Evolutionary conservation across 1,139 yeast genomes (phyloP), one percentile per base, ranked within the genome.

Genomic region (Schwanniomyces etchellsii): DNA sequence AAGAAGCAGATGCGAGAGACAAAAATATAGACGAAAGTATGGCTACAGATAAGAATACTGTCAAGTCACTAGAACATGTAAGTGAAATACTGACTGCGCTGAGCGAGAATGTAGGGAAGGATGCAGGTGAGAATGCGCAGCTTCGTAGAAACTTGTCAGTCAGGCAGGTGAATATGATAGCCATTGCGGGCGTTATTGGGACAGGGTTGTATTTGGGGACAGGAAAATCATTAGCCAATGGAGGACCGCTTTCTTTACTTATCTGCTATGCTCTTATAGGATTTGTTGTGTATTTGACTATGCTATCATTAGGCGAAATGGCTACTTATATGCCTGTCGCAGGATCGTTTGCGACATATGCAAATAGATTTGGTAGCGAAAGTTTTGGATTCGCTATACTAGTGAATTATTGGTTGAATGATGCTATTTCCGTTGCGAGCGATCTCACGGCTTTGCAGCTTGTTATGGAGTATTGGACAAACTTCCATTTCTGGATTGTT

Each of bases 151-250:
- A 70, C 17, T 52, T 74, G 38, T 51, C 64, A n/a, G 64, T 73
- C 2, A 56, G 81, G 28, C 77, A 73, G 37, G 61, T 77, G 31
- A 72, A 70, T 37, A 73, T 77, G 82, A 74, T 77, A 50, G 72
- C 82, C 24, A 61, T 77, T 34, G 83, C 81, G 3, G 84, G 84
- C 6, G 72, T 74, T 34, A 75, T 77, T 31, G 85, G 86, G 11
- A 75, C 86, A 3, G 91, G 91, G 34, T 56, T 81, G 31, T 68
- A 77, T 37, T 58, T 80, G 30, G 81, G 84, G 20, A 70, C 83
- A 0, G 81, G 83, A 4, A 69, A 66, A 31, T 70, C 83, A 4
- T 56, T 80, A 30, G 64, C 72, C 16, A 52, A 50, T 13, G 84
- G 83, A 36, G 88, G 88, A 12, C 86, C 88, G 3, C 70, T 74